Base-by-base conservation (phyloP, 2,329 filamentous ascomycete species). In the Lithohypha guttulata region DNA sequence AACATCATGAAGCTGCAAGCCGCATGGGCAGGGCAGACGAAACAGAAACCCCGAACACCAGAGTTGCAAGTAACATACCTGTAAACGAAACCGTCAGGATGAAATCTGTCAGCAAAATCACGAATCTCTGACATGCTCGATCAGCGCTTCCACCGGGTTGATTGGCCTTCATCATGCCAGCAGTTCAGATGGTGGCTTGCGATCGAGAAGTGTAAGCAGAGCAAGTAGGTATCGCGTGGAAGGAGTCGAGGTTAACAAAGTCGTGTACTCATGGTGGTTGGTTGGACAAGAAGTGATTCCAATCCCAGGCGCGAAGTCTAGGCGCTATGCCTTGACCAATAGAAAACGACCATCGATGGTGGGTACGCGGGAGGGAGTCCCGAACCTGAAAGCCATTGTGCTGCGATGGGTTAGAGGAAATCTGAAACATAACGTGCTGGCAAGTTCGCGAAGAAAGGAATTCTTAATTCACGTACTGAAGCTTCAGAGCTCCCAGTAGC, bases 151-250 rank as follows among this genome's bases (percentile, higher is more conserved):
- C 15, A 42, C n/a, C 13, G 4, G 17, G 13, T 22, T 42, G 43
- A 41, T 46, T 50, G 46, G 48, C 36, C 30, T 11, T 42, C 30
- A 45, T 18, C 21, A 4, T 48, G 47, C 45, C 47, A 50, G 25
- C 47, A 41, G 37, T 34, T 23, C 33, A n/a, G 21, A 32, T 35
- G 11, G 7, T n/a, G 15, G 15, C 17, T 17, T 17, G 9, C 15
- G 6, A 17, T 10, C 8, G 8, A 29, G 18, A 22, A 21, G 4
- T 20, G n/a, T n/a, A n/a, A n/a, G n/a, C n/a, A n/a, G n/a, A n/a
- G n/a, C n/a, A n/a, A n/a, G n/a, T n/a, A n/a, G n/a, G n/a, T n/a
- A n/a, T n/a, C n/a, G n/a, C n/a, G n/a, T n/a, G n/a, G n/a, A n/a
- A n/a, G n/a, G n/a, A n/a, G n/a, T n/a, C n/a, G n/a, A n/a, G n/a